Evolutionary conservation across 192 early-diverging fungal species (phyloP), one percentile per base, ranked within the genome.

Genomic region (Coemansia sp.): DNA sequence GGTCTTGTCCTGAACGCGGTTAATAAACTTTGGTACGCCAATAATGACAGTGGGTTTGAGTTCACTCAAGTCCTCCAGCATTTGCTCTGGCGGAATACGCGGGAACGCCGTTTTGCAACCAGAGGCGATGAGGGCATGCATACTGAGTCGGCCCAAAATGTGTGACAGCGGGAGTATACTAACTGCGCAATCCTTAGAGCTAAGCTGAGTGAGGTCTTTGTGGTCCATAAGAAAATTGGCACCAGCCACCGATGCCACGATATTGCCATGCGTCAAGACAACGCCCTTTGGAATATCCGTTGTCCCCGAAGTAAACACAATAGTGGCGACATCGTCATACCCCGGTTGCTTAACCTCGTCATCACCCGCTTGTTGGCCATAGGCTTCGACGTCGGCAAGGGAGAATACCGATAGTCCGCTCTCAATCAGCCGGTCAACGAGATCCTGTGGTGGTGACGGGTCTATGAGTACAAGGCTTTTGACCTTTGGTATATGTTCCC

Each of bases 121-220:
- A 28, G 71, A 62, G n/a, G 72, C 70, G 13, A 89, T 69, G 39
- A 84, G 57, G 62, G 83, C 62, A 53, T 89, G 78, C 68, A 89
- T 86, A 21, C 72, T 71, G 62, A 89, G 58, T 30, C 93, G 89
- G 60, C 95, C 94, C 76, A 92, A 91, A 28, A 97, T 88, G 67
- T 99, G 96, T 26, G 95, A 92, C 49, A 99, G 78, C 32, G 97
- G 95, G 13, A 98, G 76, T 69, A 93, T 91, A 30, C 86, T 89
- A 60, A 91, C 49, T 13, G 75, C 61, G 62, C 63, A 65, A 49
- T 86, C 85, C n/a, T 69, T 52, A 21, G 66, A 30, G n/a, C 74
- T 35, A 13, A 84, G n/a, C 43, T 68, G 75, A 30, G 70, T 23
- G 35, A 86, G 52, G 37, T 75, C 69, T 17, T 64, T 62, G 66